Evolutionary conservation across 31 red algal species (phyloP).

Genomic region (Odonthalia washingtoniensis): DNA sequence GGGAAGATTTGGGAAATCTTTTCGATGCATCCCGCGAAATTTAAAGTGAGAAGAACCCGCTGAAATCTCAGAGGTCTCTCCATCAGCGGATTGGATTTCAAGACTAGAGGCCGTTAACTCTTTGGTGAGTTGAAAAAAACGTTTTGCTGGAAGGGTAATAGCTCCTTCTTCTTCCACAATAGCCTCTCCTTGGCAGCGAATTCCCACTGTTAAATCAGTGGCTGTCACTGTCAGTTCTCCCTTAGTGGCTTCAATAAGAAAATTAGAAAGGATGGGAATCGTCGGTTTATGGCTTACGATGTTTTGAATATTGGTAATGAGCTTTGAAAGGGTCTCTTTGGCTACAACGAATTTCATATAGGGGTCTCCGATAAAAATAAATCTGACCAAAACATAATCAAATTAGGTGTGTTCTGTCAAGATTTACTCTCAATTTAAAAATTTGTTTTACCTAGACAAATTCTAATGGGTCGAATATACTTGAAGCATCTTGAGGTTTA

Average conservation of each 20-base stretch:
- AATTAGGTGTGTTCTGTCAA: no score
- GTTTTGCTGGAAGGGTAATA: slow-evolving; percentile 13
- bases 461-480: no score
- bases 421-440: no score
- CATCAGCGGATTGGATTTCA: not conserved
- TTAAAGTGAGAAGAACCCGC: not conserved
- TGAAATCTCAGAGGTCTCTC: not conserved
- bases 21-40: not conserved
- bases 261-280: slow-evolving; percentile 5
- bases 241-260: slow-evolving; percentile 1
- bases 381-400: no score
- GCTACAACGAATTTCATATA: slow-evolving; percentile 12
- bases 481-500: no score
- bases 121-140: not conserved
- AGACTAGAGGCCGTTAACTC: not conserved
- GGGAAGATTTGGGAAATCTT: not conserved
- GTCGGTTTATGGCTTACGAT: slow-evolving; percentile 2
- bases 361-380: no score
- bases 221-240: slow-evolving; percentile 6
- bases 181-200: not conserved
- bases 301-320: not conserved
- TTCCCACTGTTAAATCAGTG: slow-evolving; percentile 15
- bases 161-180: not conserved
- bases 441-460: no score
- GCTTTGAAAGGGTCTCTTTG: not conserved